These are phyloP conservation scores for Kuraishia cidri DNA, from an alignment of 805 yeast genomes.

Conservation along the genomic window DNA sequence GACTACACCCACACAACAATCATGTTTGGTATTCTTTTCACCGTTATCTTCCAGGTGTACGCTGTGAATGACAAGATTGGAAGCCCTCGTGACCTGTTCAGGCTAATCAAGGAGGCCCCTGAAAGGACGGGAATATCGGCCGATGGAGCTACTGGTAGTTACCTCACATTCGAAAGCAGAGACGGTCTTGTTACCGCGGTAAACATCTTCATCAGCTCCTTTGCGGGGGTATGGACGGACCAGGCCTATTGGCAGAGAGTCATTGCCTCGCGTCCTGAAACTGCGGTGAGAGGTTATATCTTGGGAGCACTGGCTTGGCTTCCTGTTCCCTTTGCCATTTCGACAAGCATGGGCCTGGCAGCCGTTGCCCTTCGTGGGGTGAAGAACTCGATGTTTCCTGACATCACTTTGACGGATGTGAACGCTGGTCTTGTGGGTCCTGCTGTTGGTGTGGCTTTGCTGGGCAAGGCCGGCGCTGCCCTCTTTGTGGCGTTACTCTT, in stretches of 20 bases:
- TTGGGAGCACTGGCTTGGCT: conserved; percentile 21
- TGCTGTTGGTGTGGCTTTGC: conserved; percentile 19
- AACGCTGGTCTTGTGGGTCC: conserved; percentile 27
- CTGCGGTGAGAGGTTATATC: conserved; percentile 18
- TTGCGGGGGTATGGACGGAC: conserved; percentile 17
- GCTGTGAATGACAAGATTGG: conserved; percentile 19
- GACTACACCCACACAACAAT: conserved; percentile 23
- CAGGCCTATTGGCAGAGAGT: conserved; percentile 19
- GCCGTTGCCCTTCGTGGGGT: conserved; percentile 23
- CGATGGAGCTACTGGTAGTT: conserved; percentile 9
- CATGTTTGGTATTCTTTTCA: conserved; percentile 25
- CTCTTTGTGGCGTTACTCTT: conserved; percentile 27
- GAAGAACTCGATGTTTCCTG: conserved; percentile 24
- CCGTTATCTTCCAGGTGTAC: conserved; percentile 15
- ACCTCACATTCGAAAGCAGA: background rate
- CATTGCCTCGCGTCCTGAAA: conserved; percentile 15
- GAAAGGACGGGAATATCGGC: conserved; percentile 6
- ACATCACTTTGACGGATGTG: conserved; percentile 26
- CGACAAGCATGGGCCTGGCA: conserved; percentile 21
- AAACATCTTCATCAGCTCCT: conserved; percentile 11
- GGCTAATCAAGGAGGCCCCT: conserved; percentile 13
- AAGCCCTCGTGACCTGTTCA: conserved; percentile 23
- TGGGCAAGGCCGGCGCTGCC: conserved; percentile 30
- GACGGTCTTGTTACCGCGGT: conserved; percentile 1
- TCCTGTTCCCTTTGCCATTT: conserved; percentile 18